phyloP scores from a whole-genome alignment of 2,329 filamentous ascomycete species.

The Exophiala lecanii-corni region DNA sequence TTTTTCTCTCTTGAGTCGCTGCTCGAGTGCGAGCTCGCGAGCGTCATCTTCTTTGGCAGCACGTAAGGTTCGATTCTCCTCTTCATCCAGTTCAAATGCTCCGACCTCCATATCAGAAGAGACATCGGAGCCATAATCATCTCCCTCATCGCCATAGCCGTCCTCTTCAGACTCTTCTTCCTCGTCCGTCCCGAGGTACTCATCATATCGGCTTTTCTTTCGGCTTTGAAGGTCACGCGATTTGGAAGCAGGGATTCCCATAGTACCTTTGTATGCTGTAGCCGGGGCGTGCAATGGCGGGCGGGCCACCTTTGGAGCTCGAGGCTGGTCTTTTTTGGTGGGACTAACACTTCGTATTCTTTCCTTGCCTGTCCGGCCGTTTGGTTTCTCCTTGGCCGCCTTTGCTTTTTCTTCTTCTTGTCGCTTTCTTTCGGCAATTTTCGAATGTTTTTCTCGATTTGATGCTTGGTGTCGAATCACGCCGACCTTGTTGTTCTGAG shows the following conservation, averaged over 20 bases:
- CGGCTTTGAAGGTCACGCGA: constrained; percentile 29
- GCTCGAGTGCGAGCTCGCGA: constrained; percentile 40
- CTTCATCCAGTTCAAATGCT: constrained; percentile 41
- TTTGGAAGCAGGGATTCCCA: constrained; percentile 33
- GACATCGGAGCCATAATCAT: constrained; percentile 41
- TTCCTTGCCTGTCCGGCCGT: constrained; percentile 26
- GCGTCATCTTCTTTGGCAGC: constrained; percentile 44
- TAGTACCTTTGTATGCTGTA: constrained; percentile 39
- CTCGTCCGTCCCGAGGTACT: constrained; percentile 46
- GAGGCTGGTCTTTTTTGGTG: constrained; percentile 31
- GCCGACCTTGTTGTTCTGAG: constrained; percentile 39
- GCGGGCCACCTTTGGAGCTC: constrained; percentile 15
- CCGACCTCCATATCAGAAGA: constrained; percentile 51
- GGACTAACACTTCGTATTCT: constrained; percentile 23
- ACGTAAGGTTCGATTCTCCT: constrained; percentile 40
- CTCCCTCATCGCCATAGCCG: constrained; percentile 33
- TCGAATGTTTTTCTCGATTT: constrained; percentile 53
- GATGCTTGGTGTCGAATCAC: constrained; percentile 53
- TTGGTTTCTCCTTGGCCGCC: constrained; percentile 33
- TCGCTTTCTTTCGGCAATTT: constrained; percentile 44
- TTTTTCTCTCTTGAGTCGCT: constrained; percentile 44
- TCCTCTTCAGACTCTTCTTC: constrained; percentile 41
- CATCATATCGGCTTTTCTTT: constrained; percentile 26
- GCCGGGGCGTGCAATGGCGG: constrained; percentile 24
- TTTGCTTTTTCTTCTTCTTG: constrained; percentile 43